Evolutionary conservation across 176 grass and related monocot genomes (phyloP), one percentile per base, ranked within the genome.

Genomic region (Ampelocalamus luodianensis): DNA sequence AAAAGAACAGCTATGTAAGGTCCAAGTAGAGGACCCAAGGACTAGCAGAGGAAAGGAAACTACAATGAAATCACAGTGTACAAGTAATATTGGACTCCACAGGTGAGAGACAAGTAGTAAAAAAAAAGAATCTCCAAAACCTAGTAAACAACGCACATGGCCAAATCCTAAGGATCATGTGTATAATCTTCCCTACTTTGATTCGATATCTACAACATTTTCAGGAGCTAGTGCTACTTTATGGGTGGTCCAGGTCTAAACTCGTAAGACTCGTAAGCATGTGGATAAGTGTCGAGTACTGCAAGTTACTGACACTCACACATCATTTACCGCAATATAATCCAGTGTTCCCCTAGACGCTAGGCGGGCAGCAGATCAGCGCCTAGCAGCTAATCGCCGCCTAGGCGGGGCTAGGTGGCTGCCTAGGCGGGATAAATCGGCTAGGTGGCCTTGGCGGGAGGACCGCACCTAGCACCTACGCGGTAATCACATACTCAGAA

Each of bases 231-330:
- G 62, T 49, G 71, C 78, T 49, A 49, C 46, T 49, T 76, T 82
- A 76, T 67, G 20, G 13, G 71, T 87, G 62, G 62, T 87, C 78
- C 76, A 80, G 29, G 44, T 43, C 48, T 55, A 27, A 74, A 67
- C 18, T 34, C 17, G 37, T 46, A 68, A 59, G 55, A 48, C 20
- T 23, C 24, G 20, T 38, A 69, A 59, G 36, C 27, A 76, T 82
- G 78, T 26, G 24, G 27, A 38, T 59, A 82, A 68, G 71, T 75
- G 78, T 76, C 71, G 14, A 75, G 38, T 70, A 46, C 71, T 53
- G 40, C 78, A 87, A 76, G 71, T 68, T 49, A 8, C 71, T 61
- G 27, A 68, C 27, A 40, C 27, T 87, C 22, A 50, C 63, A 82
- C 63, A 32, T 29, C 86, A 88, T 70, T 76, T 51, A 6, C 63